Evolutionary conservation across 2,329 filamentous ascomycete species (phyloP), one percentile per base, ranked within the genome.

Genomic region (Aspergillus sp.): DNA sequence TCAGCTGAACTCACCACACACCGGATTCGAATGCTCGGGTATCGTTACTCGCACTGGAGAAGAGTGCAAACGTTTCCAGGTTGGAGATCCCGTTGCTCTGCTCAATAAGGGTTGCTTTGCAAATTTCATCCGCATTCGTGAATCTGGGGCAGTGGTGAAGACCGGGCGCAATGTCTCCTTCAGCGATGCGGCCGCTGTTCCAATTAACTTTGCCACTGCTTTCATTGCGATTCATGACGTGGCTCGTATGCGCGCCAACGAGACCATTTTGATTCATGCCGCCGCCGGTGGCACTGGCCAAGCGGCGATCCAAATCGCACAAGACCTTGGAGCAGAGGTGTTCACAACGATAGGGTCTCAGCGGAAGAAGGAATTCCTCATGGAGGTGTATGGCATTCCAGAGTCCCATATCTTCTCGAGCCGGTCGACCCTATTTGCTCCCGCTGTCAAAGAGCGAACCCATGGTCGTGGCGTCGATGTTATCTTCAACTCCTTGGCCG

Each of bases 281-380:
- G 69, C 62, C 18, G 68, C 70, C 3, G 68, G 69, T 26, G 68
- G 68, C 56, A 68, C 69, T 3, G 70, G 70, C n/a, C 70, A 72
- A 51, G 65, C 68, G 2, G 67, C 67, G 1, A 70, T 72, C 31
- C 67, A 67, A 57, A 36, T 72, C 1, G 69, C 70, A 0, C 67
- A 69, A 52, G 56, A 65, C 29, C 59, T 65, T 3, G 64, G 64
- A 9, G 68, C 68, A 0, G 63, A 63, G 3, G 58, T 70, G 2
- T 71, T 68, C 20, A 62, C 63, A 12, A 72, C 69, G 1, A 67
- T 71, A 3, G 60, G 66, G 12, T 67, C 63, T 4, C 53, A 66
- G 3, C 60, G 67, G 1, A 71, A 72, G 57, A 68, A 67, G 29
- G 58, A 63, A 14, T 63, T 72, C 36, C 53, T 72, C 1, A 69